A percentile compares a stretch with the other conserved stretches of the same genome.
These are phyloP conservation scores for Fusarium sp. DNA, from an alignment of 2,329 filamentous ascomycete genomes.

Conservation along the genomic window DNA sequence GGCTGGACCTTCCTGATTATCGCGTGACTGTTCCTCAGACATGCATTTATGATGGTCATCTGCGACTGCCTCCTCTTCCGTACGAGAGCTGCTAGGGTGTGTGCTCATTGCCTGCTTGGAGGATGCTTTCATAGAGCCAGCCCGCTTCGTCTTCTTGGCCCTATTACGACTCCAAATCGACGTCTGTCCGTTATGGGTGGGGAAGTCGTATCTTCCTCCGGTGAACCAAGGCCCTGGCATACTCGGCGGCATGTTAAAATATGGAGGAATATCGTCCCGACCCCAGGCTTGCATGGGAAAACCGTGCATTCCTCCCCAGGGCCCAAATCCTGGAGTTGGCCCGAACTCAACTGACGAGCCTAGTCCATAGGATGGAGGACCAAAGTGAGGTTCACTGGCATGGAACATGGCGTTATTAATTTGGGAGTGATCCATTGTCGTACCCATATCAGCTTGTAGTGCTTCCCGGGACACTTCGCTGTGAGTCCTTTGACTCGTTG, in stretches of 20 bases:
- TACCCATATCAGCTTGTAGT: not conserved
- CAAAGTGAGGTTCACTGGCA: not conserved
- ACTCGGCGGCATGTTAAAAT: conserved; percentile 25
- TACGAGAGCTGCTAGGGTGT: not conserved
- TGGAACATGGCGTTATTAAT: not conserved
- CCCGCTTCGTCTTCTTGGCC: conserved; percentile 21
- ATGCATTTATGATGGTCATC: not conserved
- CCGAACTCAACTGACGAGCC: not conserved
- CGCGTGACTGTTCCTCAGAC: not conserved
- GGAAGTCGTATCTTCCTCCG: conserved; percentile 45
- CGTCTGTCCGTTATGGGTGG: conserved; percentile 41
- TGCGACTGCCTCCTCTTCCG: not conserved
- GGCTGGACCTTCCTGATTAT: not conserved
- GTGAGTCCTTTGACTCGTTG: not conserved
- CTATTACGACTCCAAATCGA: conserved; percentile 47
- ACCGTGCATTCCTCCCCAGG: conserved; percentile 23
- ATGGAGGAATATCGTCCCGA: conserved; percentile 34
- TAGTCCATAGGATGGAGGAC: not conserved
- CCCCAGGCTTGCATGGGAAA: conserved; percentile 24
- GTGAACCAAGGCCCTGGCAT: conserved; percentile 13
- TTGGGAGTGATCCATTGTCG: not conserved
- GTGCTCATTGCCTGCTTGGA: not conserved
- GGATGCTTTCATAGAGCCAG: conserved; percentile 27
- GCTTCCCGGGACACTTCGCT: not conserved
- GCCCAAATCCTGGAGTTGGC: conserved; percentile 1